Base-by-base conservation (phyloP, 441 rosid genomes). In the Populus hybrid region DNA sequence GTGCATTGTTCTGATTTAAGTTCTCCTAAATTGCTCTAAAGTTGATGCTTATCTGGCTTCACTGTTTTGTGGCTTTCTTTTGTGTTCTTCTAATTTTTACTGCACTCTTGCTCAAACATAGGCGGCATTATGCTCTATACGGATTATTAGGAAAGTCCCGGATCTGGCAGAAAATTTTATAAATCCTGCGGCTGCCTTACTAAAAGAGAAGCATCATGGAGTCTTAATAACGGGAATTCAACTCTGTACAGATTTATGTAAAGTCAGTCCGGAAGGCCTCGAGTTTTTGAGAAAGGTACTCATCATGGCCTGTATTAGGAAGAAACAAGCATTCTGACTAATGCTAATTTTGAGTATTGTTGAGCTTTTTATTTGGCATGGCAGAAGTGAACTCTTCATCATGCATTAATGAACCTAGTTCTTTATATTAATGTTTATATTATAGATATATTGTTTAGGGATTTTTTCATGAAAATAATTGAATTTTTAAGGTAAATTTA, bases 181-280 rank as follows among this genome's bases (percentile, higher is more conserved):
- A 81, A 94, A 93, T 69, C 91, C 97, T 82, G 92, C 95, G 75
- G 88, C 97, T 67, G 79, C 94, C 14, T 90, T 97, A 68, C 98
- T 97, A 79, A 94, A 88, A 88, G 99, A 94, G 90, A 97, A 97
- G 78, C 99, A 97, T 87, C 99, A 97, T 84, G 99, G 99, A 75
- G 98, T 92, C 81, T 83, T 93, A 83, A 90, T 94, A 81, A 93
- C 99, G 70, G 98, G 98, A 82, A 82, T 97, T 89, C 98, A 97
- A 84, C 98, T 97, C 73, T 94, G 98, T 85, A 87, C 89, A 77
- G 98, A 97, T 83, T 85, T 97, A 78, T 93, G 99, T 85, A 90
- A 84, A 88, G 86, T 89, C 90, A 92, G 92, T 83, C 84, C 90
- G 30, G 99, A 94, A 81, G 98, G 98, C 79, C 92, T 88, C 64